Evolutionary conservation across 2,329 filamentous ascomycete species (phyloP), one percentile per base, ranked within the genome.

Genomic region (Ambrosiella beaveri): DNA sequence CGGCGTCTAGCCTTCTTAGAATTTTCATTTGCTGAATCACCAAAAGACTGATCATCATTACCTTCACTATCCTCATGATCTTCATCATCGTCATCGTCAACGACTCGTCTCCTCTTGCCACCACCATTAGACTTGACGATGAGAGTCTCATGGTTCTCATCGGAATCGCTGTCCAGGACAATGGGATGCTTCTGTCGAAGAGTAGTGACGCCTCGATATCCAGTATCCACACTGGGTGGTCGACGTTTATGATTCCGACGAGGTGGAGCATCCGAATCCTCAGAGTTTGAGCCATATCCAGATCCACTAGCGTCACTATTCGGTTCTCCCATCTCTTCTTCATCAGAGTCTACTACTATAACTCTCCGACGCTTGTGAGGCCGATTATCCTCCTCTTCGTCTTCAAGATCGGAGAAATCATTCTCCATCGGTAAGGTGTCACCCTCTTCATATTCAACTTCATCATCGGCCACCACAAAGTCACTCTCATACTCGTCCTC

Each of bases 401-500:
- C 51, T 27, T 11, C 17, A 8, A 44, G 3, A 12, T 49, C 54
- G 13, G 15, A 27, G 13, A 47, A 47, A 8, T 54, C 51, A 15
- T 39, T 27, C 13, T 58, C 55, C 12, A 53, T 49, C 2, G 36
- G 49, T 12, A 58, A 41, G 12, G 49, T 44, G 35, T 58, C 37
- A 11, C 38, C 50, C 11, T 58, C 57, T 7, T 37, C 57, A 53
- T 54, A 58, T 37, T 58, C 57, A 35, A 58, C 50, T 15, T 58
- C 57, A 41, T 45, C 57, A 45, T 58, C 57, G 12, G 38, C 50
- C 35, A 58, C 57, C 15, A 58, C 51, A 54, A 58, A 58, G 40
- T 58, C 57, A n/a, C 57, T 58, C 11, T 58, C 57, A 13, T 58
- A 58, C 12, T 39, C 49, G 11, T 58, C 57, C 13, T 58, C 51